These are phyloP conservation scores for Quercus phellos DNA, from an alignment of 331 rosid genomes.

Conservation along the genomic window DNA sequence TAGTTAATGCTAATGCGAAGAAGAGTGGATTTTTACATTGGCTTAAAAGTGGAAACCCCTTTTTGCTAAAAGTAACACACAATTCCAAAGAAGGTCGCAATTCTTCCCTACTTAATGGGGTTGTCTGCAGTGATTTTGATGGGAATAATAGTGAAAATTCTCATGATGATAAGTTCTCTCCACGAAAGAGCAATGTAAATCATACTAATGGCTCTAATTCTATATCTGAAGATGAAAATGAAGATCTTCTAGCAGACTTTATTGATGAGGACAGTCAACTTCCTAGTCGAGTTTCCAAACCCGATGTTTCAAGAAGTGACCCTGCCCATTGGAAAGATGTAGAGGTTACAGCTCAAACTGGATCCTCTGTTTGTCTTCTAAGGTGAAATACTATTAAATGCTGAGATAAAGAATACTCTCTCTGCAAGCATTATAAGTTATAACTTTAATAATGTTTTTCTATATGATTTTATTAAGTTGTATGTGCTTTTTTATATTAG, in stretches of 20 bases:
- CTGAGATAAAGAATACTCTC: neutral
- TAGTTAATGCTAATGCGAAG: slow-evolving; percentile 40
- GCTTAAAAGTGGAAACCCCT: slow-evolving; percentile 78
- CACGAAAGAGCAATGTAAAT: slow-evolving; percentile 37
- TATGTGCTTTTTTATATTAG: slow-evolving; percentile 41
- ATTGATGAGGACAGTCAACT: slow-evolving; percentile 99
- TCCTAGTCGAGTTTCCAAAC: slow-evolving; percentile 84
- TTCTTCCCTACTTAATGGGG: slow-evolving; percentile 44
- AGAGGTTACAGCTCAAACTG: slow-evolving; percentile 72
- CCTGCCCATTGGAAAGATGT: slow-evolving; percentile 47
- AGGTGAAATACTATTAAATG: slow-evolving; percentile 46
- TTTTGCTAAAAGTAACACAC: slow-evolving; percentile 47
- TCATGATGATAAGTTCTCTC: slow-evolving; percentile 51
- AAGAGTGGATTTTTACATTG: slow-evolving; percentile 73
- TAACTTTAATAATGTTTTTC: slow-evolving; percentile 4
- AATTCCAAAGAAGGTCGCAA: slow-evolving; percentile 52
- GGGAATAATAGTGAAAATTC: slow-evolving; percentile 41
- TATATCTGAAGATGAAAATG: slow-evolving; percentile 78
- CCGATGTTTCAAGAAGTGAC: slow-evolving; percentile 39
- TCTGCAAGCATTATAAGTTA: neutral
- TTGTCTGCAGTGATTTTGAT: slow-evolving; percentile 46
- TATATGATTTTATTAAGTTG: slow-evolving; percentile 26
- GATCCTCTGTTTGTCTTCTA: slow-evolving; percentile 85
- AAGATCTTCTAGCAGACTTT: slow-evolving; percentile 97
- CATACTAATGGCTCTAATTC: slow-evolving; percentile 56